Evolutionary conservation across 2,329 filamentous ascomycete species (phyloP).

Genomic region (Aspergillus terreus): DNA sequence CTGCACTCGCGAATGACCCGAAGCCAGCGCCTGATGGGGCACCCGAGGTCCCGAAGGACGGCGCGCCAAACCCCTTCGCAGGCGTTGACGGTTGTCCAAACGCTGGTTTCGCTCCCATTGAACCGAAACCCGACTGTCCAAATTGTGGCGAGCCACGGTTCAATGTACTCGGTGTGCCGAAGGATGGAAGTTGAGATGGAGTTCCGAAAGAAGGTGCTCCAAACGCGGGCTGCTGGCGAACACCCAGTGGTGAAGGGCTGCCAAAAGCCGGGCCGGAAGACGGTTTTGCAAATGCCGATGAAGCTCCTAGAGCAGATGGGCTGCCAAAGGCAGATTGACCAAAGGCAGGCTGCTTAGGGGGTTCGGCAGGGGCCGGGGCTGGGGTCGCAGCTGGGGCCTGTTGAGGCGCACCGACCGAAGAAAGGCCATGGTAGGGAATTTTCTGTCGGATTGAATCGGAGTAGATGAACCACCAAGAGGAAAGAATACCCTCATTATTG

Average conservation of each 20-base stretch:
- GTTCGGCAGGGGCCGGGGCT: constrained; percentile 3
- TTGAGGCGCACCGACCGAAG: constrained; percentile 26
- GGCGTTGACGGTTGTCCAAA: constrained; percentile 32
- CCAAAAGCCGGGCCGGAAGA: constrained; percentile 25
- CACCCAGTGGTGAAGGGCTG: constrained; percentile 24
- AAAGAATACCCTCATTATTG: constrained; percentile 83
- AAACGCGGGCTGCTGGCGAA: constrained; percentile 22
- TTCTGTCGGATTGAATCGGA: constrained; percentile 75
- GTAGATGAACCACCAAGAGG: constrained; percentile 89
- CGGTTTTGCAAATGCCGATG: constrained; percentile 27
- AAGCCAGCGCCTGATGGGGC: constrained; percentile 29
- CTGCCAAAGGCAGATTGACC: constrained; percentile 25
- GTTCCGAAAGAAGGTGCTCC: constrained; percentile 33
- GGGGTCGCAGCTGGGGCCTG: constrained; percentile 13
- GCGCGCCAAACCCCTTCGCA: constrained; percentile 19
- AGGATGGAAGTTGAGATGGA: constrained; percentile 19
- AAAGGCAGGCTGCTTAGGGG: constrained; percentile 21
- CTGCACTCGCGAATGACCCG: constrained; percentile 28
- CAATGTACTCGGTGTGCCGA: constrained; percentile 34
- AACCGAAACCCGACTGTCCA: constrained; percentile 31
- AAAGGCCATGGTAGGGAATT: constrained; percentile 68
- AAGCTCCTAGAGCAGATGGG: constrained; percentile 17
- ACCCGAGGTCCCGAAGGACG: constrained; percentile 19
- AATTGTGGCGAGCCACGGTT: constrained; percentile 28
- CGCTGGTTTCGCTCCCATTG: constrained; percentile 13